phyloP scores from a whole-genome alignment of 2,329 filamentous ascomycete species.

The Polytolypa hystricis region DNA sequence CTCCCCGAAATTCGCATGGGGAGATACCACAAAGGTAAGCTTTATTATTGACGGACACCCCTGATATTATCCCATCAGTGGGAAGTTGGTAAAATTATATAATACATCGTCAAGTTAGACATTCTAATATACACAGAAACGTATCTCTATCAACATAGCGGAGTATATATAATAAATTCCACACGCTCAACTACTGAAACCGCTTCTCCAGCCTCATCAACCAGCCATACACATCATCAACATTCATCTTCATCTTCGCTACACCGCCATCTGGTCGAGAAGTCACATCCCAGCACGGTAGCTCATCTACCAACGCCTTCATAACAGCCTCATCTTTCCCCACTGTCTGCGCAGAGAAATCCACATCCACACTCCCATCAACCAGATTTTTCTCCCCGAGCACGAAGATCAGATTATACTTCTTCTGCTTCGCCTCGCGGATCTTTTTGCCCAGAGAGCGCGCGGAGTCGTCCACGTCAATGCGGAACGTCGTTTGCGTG shows the following conservation, averaged over 20 bases:
- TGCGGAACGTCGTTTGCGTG: slow-evolving; percentile 49
- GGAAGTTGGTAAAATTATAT: no score
- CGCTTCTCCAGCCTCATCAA: slow-evolving; percentile 27
- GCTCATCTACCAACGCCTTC: slow-evolving; percentile 18
- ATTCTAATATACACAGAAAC: no score
- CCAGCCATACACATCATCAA: slow-evolving; percentile 27
- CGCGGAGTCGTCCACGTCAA: slow-evolving; percentile 58
- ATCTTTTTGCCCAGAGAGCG: slow-evolving; percentile 58
- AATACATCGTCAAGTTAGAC: no score
- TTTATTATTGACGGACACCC: no score
- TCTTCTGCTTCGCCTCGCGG: slow-evolving; percentile 57
- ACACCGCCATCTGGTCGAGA: slow-evolving; percentile 7
- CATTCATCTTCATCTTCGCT: slow-evolving; percentile 21
- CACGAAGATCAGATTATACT: slow-evolving; percentile 63
- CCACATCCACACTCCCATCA: slow-evolving; percentile 42
- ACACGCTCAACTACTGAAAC: slow-evolving; percentile 29
- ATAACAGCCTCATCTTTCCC: slow-evolving; percentile 26
- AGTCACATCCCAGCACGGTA: slow-evolving; percentile 10
- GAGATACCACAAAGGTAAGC: no score
- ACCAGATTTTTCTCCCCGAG: slow-evolving; percentile 56
- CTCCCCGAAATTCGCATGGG: no score
- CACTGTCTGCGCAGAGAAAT: slow-evolving; percentile 32
- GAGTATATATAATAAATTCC: no score
- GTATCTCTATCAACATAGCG: no score
- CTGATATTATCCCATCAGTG: no score